These are phyloP conservation scores for Coniochaeta sp. DNA, from an alignment of 2,329 filamentous ascomycete species.

Conservation along the genomic window DNA sequence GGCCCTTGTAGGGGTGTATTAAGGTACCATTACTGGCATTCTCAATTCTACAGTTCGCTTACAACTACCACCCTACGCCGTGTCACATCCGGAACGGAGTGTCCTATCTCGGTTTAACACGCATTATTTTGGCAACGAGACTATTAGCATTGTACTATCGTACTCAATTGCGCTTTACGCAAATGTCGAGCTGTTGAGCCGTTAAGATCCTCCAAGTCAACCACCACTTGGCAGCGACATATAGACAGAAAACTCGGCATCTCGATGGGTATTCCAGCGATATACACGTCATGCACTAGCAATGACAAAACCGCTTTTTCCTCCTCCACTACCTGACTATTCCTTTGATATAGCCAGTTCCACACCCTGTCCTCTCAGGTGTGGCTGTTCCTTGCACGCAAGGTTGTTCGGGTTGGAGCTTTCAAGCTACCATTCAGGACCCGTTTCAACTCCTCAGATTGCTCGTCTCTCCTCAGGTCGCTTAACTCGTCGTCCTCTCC, in stretches of 20 bases:
- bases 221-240: constrained; percentile 2
- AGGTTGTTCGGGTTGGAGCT: constrained; percentile 33
- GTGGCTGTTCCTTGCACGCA: background rate
- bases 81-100: too few relatives aligned
- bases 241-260: background rate
- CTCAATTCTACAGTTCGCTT: too few relatives aligned
- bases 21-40: too few relatives aligned
- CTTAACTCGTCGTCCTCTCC: constrained; percentile 9
- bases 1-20: too few relatives aligned
- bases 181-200: background rate
- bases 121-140: background rate
- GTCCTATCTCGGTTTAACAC: background rate
- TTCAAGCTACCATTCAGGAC: constrained; percentile 41
- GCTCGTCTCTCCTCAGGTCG: constrained; percentile 19
- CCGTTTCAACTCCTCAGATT: constrained; percentile 22
- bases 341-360: background rate
- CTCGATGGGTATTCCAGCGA: constrained; percentile 1
- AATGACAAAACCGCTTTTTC: constrained; percentile 1
- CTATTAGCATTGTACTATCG: background rate
- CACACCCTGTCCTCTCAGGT: background rate
- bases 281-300: constrained; percentile 2
- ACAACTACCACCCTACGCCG: too few relatives aligned
- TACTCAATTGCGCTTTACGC: background rate
- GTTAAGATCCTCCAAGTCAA: background rate
- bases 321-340: background rate